Conservation (phyloP, 305 asterid genomes). For the Fraxinus platypoda region DNA sequence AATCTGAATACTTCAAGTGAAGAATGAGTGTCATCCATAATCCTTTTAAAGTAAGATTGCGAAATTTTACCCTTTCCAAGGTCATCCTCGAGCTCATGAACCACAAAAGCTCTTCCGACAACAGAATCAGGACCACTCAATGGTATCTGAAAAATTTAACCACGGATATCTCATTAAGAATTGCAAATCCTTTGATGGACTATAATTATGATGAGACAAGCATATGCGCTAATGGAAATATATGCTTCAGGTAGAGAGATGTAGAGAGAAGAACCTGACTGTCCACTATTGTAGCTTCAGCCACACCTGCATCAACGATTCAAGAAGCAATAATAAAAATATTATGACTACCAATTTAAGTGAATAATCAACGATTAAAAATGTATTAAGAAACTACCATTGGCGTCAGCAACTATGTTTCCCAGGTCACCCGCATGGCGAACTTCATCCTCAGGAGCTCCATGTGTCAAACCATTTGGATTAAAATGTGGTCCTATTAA, state of each 20-base stretch:
- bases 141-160: constrained; percentile 57
- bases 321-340: constrained; percentile 3
- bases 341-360: background rate
- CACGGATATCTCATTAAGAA: background rate
- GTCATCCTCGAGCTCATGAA: constrained; percentile 93
- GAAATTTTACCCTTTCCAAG: constrained; percentile 83
- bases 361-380: background rate
- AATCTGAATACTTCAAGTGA: constrained; percentile 10
- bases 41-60: background rate
- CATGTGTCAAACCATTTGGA: constrained; percentile 75
- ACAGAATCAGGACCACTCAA: constrained; percentile 80
- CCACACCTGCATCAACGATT: constrained; percentile 62
- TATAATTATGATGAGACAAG: constrained; percentile 3
- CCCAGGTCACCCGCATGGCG: constrained; percentile 99
- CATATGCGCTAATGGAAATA: constrained; percentile 6
- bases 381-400: constrained; percentile 46
- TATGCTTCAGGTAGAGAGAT: background rate
- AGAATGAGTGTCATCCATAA: background rate
- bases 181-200: background rate
- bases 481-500: constrained; percentile 85
- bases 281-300: constrained; percentile 83
- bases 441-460: constrained; percentile 87
- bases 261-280: constrained; percentile 47
- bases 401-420: constrained; percentile 92
- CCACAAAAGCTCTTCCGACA: constrained; percentile 93